These are phyloP conservation scores for Ganoderma multipileum DNA, from an alignment of 1,284 basidiomycete genomes.

Conservation along the genomic window DNA sequence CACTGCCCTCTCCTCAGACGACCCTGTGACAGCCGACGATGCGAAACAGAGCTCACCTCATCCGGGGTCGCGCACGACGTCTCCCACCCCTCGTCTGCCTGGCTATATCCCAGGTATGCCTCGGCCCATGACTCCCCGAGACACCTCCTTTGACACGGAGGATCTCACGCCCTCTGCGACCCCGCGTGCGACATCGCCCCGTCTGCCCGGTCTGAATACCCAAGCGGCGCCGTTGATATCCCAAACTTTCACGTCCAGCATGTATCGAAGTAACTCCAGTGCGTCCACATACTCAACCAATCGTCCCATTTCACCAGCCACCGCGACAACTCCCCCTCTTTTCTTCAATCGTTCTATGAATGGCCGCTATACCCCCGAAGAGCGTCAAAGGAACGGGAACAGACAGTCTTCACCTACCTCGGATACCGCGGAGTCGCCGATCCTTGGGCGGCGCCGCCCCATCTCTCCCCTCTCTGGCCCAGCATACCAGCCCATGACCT, in stretches of 20 bases:
- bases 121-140: constrained; percentile 82
- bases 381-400: constrained; percentile 41
- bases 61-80: constrained; percentile 49
- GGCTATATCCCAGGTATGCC: constrained; percentile 91
- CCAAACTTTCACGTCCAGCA: constrained; percentile 44
- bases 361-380: constrained; percentile 66
- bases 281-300: constrained; percentile 51
- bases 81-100: constrained; percentile 70
- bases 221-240: constrained; percentile 40
- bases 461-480: constrained; percentile 69
- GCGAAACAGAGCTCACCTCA: constrained; percentile 56
- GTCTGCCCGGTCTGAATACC: constrained; percentile 43
- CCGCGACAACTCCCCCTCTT: constrained; percentile 48
- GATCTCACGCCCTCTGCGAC: constrained; percentile 77
- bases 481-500: constrained; percentile 62
- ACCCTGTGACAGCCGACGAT: constrained; percentile 53
- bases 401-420: constrained; percentile 32
- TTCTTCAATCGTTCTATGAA: constrained; percentile 67
- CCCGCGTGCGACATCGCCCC: constrained; percentile 76
- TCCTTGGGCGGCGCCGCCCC: constrained; percentile 62
- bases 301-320: constrained; percentile 54
- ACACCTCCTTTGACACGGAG: constrained; percentile 62
- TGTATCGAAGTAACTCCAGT: constrained; percentile 58
- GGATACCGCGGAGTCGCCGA: constrained; percentile 54
- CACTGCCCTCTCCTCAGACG: constrained; percentile 75